Evolutionary conservation across 1,284 basidiomycete species (phyloP), one percentile per base, ranked within the genome.

Genomic region (Ustilago xerochloae): DNA sequence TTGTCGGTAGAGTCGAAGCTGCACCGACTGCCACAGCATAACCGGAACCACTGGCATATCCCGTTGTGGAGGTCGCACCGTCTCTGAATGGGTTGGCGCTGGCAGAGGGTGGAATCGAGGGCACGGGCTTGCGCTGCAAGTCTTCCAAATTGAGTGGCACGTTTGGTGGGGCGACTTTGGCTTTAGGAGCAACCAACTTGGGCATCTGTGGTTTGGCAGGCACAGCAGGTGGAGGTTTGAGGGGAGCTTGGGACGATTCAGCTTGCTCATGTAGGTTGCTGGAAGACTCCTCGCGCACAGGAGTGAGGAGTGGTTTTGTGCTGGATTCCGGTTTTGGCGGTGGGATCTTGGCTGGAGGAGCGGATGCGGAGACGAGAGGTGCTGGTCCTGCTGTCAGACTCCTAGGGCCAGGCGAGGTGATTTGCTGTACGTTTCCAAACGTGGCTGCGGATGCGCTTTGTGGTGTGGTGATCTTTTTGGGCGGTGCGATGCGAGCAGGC

Each of bases 201-300:
- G 71, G 75, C 71, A 70, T 65, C 55, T 68, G 63, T 18, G 74
- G 68, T 35, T 78, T 75, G 43, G 73, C 69, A 10, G 75, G 75
- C 12, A 77, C 75, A 10, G 67, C 63, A 6, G 75, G 75, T 20
- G 75, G 71, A 4, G 57, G 55, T 45, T 60, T 64, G 54, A 55
- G 58, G 0, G 52, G 54, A 9, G 49, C 52, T 29, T 33, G 56
- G 3, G 20, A n/a, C 2, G 60, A 45, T n/a, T 54, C 54, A 7
- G 49, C 29, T 9, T 28, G 16, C 2, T 63, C 59, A 33, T 57
- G 32, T 35, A 54, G 28, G 20, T 62, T 51, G 50, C 36, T 24
- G 0, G 54, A 9, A 0, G 52, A 22, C 38, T 75, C 73, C 47
- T 75, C 73, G n/a, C 73, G 63, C 7, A 75, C 73, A 0, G 73